Evolutionary conservation across 2,329 filamentous ascomycete genomes (phyloP), one percentile per base, ranked within the genome.

Genomic region (Talaromyces pinophilus): DNA sequence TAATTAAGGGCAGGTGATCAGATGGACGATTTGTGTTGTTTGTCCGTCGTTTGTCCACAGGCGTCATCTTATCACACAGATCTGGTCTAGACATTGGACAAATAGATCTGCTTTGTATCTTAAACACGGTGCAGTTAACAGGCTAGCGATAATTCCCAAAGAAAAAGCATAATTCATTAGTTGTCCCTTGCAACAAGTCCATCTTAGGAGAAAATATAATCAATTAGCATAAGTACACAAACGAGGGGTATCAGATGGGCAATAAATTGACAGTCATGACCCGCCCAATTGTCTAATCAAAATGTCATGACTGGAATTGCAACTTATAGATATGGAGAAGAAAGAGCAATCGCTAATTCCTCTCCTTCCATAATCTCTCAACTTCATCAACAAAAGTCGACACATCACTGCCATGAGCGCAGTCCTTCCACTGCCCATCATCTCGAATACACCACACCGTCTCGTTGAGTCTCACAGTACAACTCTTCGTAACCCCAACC

Each of bases 401-500:
- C 5, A 80, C 78, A n/a, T 79, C 71, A 59, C 77, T 78, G 5
- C 78, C 79, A 90, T 72, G 84, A 3, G 89, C 87, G 76, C 94
- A 97, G 70, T 95, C 85, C 66, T 82, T 89, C 92, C 93, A 98
- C 73, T 90, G 75, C 13, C 89, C 90, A 28, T 81, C 86, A 76
- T 98, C 93, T 61, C 90, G 86, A 69, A 98, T 86, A 80, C 95
- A 99, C 82, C 95, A 92, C 64, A 91, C 82, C 76, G 94, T 82
- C 65, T 92, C 84, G 75, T 96, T 85, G 59, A 99, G 80, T 60
- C 94, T 86, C 63, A 95, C 86, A 11, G 92, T 94, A 78, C 91
- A 93, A 80, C 90, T 92, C 73, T 85, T 89, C 33, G 82, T 89
- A 2, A 92, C 87, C 33, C 87, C 88, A 59, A 86, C 86, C 77